Conservation (phyloP, 2,329 filamentous ascomycete species). For the Fusarium sp. region DNA sequence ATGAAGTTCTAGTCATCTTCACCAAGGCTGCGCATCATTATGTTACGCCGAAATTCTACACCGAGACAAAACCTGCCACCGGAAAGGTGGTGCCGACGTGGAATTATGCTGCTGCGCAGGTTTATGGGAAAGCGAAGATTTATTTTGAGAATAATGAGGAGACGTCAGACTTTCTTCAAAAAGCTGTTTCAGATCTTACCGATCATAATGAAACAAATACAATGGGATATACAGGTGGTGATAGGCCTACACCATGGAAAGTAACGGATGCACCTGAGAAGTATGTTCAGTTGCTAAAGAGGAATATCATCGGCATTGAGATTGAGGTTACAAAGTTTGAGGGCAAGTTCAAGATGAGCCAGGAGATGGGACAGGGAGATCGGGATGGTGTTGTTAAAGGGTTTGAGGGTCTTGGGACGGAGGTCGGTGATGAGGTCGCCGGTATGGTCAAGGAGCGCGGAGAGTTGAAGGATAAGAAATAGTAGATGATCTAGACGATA, state of each 20-base stretch:
- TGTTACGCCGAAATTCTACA: slow-evolving; percentile 76
- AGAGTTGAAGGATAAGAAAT: slow-evolving; percentile 15
- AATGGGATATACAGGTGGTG: slow-evolving; percentile 64
- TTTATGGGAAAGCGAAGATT: slow-evolving; percentile 68
- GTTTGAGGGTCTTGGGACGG: slow-evolving; percentile 55
- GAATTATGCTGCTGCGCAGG: slow-evolving; percentile 76
- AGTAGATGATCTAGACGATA: neutral
- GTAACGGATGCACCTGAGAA: slow-evolving; percentile 66
- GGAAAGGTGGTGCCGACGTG: slow-evolving; percentile 78
- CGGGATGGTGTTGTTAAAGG: slow-evolving; percentile 67
- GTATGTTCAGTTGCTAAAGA: slow-evolving; percentile 68
- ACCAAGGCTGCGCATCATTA: slow-evolving; percentile 70
- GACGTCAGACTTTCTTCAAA: slow-evolving; percentile 58
- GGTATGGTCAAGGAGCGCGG: slow-evolving; percentile 44
- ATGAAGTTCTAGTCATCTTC: slow-evolving; percentile 75
- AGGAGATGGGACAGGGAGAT: slow-evolving; percentile 66
- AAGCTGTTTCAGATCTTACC: slow-evolving; percentile 65
- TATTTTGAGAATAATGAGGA: slow-evolving; percentile 61
- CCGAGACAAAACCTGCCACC: slow-evolving; percentile 70
- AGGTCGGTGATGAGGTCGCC: slow-evolving; percentile 47
- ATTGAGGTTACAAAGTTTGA: slow-evolving; percentile 65
- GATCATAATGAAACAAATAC: slow-evolving; percentile 61
- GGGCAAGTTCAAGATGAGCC: slow-evolving; percentile 75
- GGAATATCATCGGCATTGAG: slow-evolving; percentile 70
- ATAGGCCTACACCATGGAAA: slow-evolving; percentile 59